A percentile compares a stretch with the other conserved stretches of the same genome.
phyloP scores from a whole-genome alignment of 169 alveolate species.

The Theileria annulata region DNA sequence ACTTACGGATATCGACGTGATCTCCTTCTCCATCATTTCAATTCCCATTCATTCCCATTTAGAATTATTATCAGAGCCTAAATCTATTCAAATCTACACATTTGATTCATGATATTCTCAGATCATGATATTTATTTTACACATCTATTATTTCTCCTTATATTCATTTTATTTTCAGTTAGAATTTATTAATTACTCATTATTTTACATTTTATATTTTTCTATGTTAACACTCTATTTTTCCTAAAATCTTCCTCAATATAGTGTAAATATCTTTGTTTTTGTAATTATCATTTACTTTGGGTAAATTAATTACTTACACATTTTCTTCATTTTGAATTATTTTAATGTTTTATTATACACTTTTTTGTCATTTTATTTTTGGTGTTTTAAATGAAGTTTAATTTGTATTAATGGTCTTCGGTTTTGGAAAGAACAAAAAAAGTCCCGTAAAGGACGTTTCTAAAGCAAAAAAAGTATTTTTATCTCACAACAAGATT shows the following conservation, averaged over 20 bases:
- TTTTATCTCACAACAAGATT: neutral
- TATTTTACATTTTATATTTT: too few relatives aligned
- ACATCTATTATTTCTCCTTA: neutral
- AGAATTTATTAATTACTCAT: too few relatives aligned
- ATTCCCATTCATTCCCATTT: neutral
- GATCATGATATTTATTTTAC: neutral
- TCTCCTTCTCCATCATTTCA: neutral
- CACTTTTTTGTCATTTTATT: neutral
- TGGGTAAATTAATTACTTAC: slow-evolving; percentile 10
- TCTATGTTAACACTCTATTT: too few relatives aligned
- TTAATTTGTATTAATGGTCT: slow-evolving; percentile 16
- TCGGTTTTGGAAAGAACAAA: slow-evolving; percentile 17
- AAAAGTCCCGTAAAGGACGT: slow-evolving; percentile 28
- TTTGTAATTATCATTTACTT: too few relatives aligned
- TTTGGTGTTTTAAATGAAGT: slow-evolving; percentile 4
- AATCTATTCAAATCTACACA: neutral
- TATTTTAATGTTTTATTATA: neutral
- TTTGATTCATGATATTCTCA: neutral
- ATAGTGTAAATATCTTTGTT: neutral
- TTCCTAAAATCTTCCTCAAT: neutral
- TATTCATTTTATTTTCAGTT: neutral
- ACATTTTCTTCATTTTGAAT: neutral
- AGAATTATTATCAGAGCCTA: neutral
- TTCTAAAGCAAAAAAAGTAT: slow-evolving; percentile 22
- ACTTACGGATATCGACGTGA: neutral